Evolutionary conservation across 768 basidiomycete species (phyloP), one percentile per base, ranked within the genome.

Genomic region (Xerocomus brunneocitrinus): DNA sequence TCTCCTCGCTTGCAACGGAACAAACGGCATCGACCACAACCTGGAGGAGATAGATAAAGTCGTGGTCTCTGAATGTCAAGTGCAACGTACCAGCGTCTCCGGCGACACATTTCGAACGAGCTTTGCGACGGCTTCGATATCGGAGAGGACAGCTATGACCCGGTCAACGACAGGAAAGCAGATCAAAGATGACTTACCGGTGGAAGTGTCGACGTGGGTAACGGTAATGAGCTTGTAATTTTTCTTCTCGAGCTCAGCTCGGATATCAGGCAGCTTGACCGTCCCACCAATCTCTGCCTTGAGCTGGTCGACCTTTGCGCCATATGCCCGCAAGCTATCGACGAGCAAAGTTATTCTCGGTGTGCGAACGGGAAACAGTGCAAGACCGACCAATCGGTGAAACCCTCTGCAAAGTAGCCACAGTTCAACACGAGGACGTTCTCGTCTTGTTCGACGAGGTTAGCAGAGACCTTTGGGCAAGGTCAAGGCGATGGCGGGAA

Each of bases 201-300:
- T 91, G 5, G 87, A 93, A 8, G 91, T 95, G 69, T 97, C 93
- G 51, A 97, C 95, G 64, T 99, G 97, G 1, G 97, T 98, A 64
- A 99, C 82, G 5, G 93, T 92, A 59, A 98, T 71, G 49, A 94
- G 62, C 70, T 95, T 95, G 79, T 91, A 97, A 62, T 83, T 84
- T 70, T 89, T 89, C 55, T 78, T 73, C 69, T 79, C 78, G 31
- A 98, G 79, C 0, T 89, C 89, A 3, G 75, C 67, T 60, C 85
- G 84, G 35, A 95, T 70, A 27, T 82, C 80, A 3, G 77, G 67
- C 31, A 76, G 69, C 40, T 78, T 71, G 19, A 92, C 88, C 3
- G 82, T 79, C n/a, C 79, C 81, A 16, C 97, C 97, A 54, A 98
- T 76, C 24, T 85, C 79, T 4, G 95, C 91, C 60, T 79, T 85